phyloP scores from a whole-genome alignment of 2,329 filamentous ascomycete species.

The Fusarium mangiferae region DNA sequence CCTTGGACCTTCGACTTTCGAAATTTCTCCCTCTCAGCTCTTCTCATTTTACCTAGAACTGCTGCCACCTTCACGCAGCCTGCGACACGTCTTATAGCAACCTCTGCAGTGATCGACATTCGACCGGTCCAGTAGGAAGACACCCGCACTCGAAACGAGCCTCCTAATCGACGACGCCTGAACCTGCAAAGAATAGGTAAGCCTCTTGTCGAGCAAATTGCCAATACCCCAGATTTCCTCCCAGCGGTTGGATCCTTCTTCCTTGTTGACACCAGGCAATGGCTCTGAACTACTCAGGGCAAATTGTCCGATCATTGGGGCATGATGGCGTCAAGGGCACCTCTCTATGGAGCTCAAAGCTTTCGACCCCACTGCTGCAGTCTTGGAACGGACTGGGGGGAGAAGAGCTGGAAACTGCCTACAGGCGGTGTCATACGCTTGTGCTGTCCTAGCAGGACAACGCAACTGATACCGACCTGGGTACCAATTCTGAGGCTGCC shows the following conservation, averaged over 20 bases:
- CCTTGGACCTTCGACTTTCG: background rate
- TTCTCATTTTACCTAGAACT: background rate
- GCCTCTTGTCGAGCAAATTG: constrained; percentile 3
- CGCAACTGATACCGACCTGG: background rate
- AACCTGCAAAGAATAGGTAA: constrained; percentile 26
- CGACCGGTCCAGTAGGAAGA: constrained; percentile 14
- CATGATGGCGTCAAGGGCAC: constrained; percentile 28
- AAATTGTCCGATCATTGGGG: constrained; percentile 8
- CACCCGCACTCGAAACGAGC: constrained; percentile 22
- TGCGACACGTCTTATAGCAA: background rate
- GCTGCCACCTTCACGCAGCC: background rate
- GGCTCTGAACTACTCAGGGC: background rate
- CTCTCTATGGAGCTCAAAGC: constrained; percentile 13
- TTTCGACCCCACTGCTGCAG: constrained; percentile 26
- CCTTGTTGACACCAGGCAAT: background rate
- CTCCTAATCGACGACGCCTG: constrained; percentile 5
- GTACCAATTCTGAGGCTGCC: background rate
- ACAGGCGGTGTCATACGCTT: constrained; percentile 6
- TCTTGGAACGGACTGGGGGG: constrained; percentile 2
- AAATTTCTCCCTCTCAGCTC: background rate
- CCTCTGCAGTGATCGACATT: constrained; percentile 27
- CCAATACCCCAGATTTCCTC: constrained; percentile 12
- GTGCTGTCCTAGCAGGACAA: background rate
- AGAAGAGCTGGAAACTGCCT: background rate
- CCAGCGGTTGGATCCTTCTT: background rate